Base-by-base conservation (phyloP, 1,284 basidiomycete genomes). In the Meira nashicola region DNA sequence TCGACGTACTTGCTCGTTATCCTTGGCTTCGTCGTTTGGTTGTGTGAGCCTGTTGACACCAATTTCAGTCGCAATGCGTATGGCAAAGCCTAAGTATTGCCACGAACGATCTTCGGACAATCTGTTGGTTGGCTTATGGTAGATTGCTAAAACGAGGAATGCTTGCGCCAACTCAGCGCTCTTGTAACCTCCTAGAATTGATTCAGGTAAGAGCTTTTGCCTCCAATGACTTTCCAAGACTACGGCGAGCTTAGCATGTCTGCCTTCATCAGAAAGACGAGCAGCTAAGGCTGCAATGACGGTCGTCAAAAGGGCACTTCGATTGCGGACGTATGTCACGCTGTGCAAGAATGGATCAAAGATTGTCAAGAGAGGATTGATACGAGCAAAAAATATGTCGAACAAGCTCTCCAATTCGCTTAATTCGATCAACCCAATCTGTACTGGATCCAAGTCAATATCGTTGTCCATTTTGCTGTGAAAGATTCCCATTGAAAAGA, bases 61-160 rank as follows among this genome's bases (percentile, higher is more conserved):
- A 0, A 73, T 64, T 48, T 73, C 71, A n/a, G 71, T 73, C 4
- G 69, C 71, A 11, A 66, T 73, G 2, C 71, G 67, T 33, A 71
- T 70, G 23, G 71, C 68, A 40, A 71, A 71, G 1, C 71, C 71
- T 8, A 73, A 64, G 37, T 71, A 71, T 53, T 73, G 71, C 71
- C 71, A 73, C 3, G 69, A 69, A 12, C 71, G 67, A 44, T 73
- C 71, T n/a, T 73, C 71, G 12, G 66, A 67, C 17, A 73, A 62
- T 15, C 67, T 56, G 23, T 69, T 63, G 2, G 71, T 71, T 10
- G 71, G 71, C 25, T 65, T 65, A 37, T 66, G 65, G 55, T 70
- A 73, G 11, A 68, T 65, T 15, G 69, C 66, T 50, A 71, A 47
- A 50, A 73, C 63, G 12, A 73, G 55, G 39, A 73, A 73, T 8